These are phyloP conservation scores for Podospora appendiculata DNA, from an alignment of 495 filamentous ascomycete genomes.

Conservation along the genomic window DNA sequence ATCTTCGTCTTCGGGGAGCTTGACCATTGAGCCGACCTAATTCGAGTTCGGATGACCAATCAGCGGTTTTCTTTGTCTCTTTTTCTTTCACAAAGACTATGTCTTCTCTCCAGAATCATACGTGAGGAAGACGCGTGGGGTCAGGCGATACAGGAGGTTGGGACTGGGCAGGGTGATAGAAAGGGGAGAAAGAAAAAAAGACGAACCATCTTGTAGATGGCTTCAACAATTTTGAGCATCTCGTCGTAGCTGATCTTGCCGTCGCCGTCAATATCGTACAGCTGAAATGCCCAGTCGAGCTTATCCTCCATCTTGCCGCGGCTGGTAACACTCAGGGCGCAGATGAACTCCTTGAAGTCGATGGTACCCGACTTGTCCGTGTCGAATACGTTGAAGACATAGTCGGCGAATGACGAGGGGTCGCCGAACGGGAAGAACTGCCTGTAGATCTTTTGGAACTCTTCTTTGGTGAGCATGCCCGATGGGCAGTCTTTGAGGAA, in stretches of 20 bases:
- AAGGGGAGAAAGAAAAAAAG: neutral
- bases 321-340: constrained; percentile 92
- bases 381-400: constrained; percentile 99
- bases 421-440: constrained; percentile 99
- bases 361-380: constrained; percentile 94
- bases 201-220: constrained; percentile 98
- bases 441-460: constrained; percentile 99
- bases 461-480: constrained; percentile 91
- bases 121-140: neutral
- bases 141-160: too few relatives aligned
- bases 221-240: constrained; percentile 97
- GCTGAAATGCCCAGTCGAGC: constrained; percentile 97
- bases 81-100: too few relatives aligned
- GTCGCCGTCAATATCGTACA: constrained; percentile 98
- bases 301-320: constrained; percentile 99
- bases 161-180: neutral
- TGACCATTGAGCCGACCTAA: constrained; percentile 98
- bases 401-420: constrained; percentile 92
- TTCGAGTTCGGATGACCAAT: too few relatives aligned
- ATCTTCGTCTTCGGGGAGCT: constrained; percentile 96
- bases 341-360: constrained; percentile 99
- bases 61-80: too few relatives aligned
- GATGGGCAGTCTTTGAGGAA: constrained; percentile 98
- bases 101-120: too few relatives aligned
- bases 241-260: constrained; percentile 98